Conservation (phyloP, 768 basidiomycete genomes). For the Podaxis pistillaris region DNA sequence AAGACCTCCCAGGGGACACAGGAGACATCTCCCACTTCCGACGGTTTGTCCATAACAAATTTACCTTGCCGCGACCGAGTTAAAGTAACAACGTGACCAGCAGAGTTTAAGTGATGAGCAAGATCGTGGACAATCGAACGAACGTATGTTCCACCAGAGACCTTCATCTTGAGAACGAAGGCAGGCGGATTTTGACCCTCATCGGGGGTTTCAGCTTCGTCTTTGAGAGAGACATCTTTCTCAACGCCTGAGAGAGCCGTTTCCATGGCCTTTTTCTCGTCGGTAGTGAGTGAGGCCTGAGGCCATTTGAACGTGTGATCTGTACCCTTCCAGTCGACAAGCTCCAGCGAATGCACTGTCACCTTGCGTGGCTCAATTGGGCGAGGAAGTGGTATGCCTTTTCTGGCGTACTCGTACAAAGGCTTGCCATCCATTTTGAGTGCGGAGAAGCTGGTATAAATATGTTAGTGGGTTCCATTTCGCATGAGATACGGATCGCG, state of each 20-base stretch:
- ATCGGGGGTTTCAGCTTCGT: conserved; percentile 32
- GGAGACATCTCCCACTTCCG: conserved; percentile 44
- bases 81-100: conserved; percentile 91
- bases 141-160: conserved; percentile 96
- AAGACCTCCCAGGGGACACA: conserved; percentile 81
- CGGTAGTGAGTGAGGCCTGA: conserved; percentile 59
- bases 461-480: conserved; percentile 8
- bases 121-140: conserved; percentile 95
- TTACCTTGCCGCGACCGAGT: conserved; percentile 87
- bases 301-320: conserved; percentile 83
- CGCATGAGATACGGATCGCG: conserved; percentile 9
- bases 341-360: conserved; percentile 76
- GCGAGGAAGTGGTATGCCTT: conserved; percentile 86
- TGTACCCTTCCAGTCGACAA: conserved; percentile 74
- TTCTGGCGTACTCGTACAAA: conserved; percentile 92
- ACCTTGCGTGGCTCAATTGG: conserved; percentile 89
- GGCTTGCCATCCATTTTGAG: conserved; percentile 98
- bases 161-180: conserved; percentile 88
- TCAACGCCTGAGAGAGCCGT: conserved; percentile 56
- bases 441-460: conserved; percentile 79
- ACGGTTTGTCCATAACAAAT: conserved; percentile 51
- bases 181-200: conserved; percentile 56
- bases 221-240: conserved; percentile 34
- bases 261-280: conserved; percentile 69
- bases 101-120: conserved; percentile 77